These are phyloP conservation scores for Colletotrichum sp. DNA, from an alignment of 2,329 filamentous ascomycete genomes.

Conservation along the genomic window DNA sequence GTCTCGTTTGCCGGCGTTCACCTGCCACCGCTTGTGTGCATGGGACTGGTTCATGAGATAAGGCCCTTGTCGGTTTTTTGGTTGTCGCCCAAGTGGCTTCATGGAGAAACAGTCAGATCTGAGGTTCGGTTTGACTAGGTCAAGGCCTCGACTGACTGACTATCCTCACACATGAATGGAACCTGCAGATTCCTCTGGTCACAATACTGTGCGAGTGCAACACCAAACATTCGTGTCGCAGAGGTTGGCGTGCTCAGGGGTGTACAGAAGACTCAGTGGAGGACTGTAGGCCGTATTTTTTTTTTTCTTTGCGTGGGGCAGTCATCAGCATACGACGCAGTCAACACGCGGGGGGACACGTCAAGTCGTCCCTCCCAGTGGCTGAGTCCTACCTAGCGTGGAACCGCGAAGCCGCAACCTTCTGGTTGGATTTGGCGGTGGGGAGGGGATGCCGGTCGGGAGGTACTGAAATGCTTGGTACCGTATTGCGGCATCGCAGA, in stretches of 20 bases:
- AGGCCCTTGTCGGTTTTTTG: background rate
- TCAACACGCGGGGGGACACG: background rate
- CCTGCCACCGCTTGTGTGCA: background rate
- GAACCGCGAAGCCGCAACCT: constrained; percentile 1
- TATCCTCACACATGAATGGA: background rate
- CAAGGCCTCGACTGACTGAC: background rate
- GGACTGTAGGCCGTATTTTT: background rate
- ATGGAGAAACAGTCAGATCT: background rate
- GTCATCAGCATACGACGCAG: background rate
- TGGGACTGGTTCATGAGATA: background rate
- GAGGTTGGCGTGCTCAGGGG: background rate
- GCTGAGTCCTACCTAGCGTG: constrained; percentile 10
- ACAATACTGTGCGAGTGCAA: background rate
- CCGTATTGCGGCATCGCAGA: background rate
- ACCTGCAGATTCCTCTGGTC: background rate
- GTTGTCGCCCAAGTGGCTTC: background rate
- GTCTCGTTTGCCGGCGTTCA: background rate
- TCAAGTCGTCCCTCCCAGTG: constrained; percentile 5
- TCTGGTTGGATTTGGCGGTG: constrained; percentile 7
- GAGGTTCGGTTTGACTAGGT: background rate
- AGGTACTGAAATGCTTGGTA: background rate
- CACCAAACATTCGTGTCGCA: background rate
- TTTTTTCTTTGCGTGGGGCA: background rate
- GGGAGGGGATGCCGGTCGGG: background rate
- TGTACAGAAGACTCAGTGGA: background rate